Evolutionary conservation across 768 basidiomycete species (phyloP), one percentile per base, ranked within the genome.

Genomic region (Cystofilobasidium bisporidii): DNA sequence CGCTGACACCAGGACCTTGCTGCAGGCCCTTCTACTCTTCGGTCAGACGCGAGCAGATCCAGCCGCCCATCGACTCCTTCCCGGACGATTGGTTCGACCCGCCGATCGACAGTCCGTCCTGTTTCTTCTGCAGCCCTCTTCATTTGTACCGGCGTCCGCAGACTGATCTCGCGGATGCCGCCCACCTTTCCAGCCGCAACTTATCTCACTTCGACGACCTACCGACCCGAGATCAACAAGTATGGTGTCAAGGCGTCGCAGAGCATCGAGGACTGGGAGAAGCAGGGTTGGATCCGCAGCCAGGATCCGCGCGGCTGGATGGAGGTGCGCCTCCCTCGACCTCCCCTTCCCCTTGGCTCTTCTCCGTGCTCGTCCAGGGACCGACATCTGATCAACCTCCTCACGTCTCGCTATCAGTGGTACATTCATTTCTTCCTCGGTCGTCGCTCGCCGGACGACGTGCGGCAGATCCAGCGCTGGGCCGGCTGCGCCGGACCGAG

Each of bases 171-270:
- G 18, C 24, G 2, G 22, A 18, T 2, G 15, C 22, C 11, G 24
- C 8, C 17, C 11, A 2, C n/a, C 15, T 20, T 26, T n/a, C n/a
- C 45, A 30, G 59, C 58, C 55, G 40, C 57, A 8, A 48, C 6
- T 0, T 61, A 53, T 22, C 68, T 69, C 22, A 69, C 57, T 11
- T 64, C 63, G 2, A 57, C 45, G 24, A 63, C 43, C 3, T 71
- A 71, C 65, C 48, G 63, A 41, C 67, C 64, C 11, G 65, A 67
- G 26, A 33, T 64, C 15, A 72, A 72, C 63, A 18, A 40, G 48
- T 72, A 72, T 61, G 62, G 68, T 28, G 68, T 71, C 50, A 72
- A 72, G 47, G 72, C 72, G 10, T 66, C 64, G 9, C 72, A 72
- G 65, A 50, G 41, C 32, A 66, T 72, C 50, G 63, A 71, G 38